Evolutionary conservation across 148 eudicot genomes (phyloP).

Genomic region (Rhododendron kiyosumense): DNA sequence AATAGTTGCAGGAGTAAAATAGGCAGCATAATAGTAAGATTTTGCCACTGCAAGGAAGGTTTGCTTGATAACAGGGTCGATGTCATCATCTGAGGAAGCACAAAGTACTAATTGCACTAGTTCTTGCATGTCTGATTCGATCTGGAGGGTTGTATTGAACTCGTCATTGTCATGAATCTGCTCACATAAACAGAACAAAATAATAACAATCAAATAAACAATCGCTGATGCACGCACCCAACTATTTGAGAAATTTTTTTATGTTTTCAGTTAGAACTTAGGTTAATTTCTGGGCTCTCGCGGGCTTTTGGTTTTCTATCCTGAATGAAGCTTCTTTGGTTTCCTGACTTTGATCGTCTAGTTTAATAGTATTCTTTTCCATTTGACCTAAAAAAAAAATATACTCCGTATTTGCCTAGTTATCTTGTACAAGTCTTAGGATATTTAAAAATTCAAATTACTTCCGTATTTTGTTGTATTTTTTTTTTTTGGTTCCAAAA

Average conservation of each 20-base stretch:
- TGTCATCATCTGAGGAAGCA: constrained; percentile 14
- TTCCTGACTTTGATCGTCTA: no score
- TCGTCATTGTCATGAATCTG: constrained; percentile 19
- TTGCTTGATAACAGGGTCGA: constrained; percentile 38
- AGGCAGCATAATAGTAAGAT: constrained; percentile 50
- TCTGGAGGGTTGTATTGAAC: constrained; percentile 9
- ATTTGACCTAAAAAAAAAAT: no score
- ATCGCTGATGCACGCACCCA: neutral
- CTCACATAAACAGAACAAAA: neutral
- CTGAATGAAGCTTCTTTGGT: no score
- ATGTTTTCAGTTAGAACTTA: neutral
- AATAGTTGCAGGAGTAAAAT: constrained; percentile 36
- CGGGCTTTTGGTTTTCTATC: no score
- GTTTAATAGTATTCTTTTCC: no score
- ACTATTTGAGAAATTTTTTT: neutral
- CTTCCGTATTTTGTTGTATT: no score
- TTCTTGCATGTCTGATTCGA: constrained; percentile 54
- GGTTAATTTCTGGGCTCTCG: no score
- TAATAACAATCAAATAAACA: neutral
- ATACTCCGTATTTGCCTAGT: no score
- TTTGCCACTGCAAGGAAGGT: constrained; percentile 54
- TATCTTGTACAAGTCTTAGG: no score
- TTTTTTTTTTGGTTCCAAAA: no score
- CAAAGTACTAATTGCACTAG: constrained; percentile 41
- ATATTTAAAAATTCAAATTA: no score